Evolutionary conservation across 345 rosid species (phyloP), one percentile per base, ranked within the genome.

Genomic region (Clarkia xantiana): DNA sequence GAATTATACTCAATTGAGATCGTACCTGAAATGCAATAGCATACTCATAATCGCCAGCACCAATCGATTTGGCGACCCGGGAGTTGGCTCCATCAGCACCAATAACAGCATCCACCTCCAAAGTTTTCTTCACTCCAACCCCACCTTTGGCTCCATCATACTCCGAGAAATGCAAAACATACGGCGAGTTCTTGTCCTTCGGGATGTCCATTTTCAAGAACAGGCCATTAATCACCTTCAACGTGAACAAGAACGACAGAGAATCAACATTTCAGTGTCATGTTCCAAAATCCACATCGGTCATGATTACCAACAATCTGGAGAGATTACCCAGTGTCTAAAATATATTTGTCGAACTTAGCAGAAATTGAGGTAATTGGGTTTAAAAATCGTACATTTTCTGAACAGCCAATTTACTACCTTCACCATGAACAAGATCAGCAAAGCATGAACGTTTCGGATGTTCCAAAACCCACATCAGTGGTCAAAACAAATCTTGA

Each of bases 41-140:
- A 51, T 89, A 89, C 15, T 89, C 95, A 51, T 89, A 89, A 61
- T 85, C 97, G 0, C 97, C 95, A 10, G 97, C 91, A 29, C 55
- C 73, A 20, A 89, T 89, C 9, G 97, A 69, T 64, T 89, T 89
- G 11, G 97, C 97, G 25, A 89, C 95, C 43, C 87, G 72, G 13
- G 97, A 89, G 60, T 89, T 89, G 23, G 97, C 97, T 18, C 95
- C 95, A 58, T 89, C 97, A 43, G 97, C 97, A 14, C 97, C 95
- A 14, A 85, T 78, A 1, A 89, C 94, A 1, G 94, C 97, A 60
- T 89, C 97, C 11, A 89, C 97, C 67, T 85, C 91, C 71, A 89
- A 11, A 0, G 82, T 81, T 58, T 64, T 74, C 94, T 81, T 90
- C 60, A 43, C 62, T 3, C 97, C 97, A 0, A 74, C 62, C 10